Conservation (phyloP, 2,329 filamentous ascomycete genomes). For the Fusarium praegraminearum region DNA sequence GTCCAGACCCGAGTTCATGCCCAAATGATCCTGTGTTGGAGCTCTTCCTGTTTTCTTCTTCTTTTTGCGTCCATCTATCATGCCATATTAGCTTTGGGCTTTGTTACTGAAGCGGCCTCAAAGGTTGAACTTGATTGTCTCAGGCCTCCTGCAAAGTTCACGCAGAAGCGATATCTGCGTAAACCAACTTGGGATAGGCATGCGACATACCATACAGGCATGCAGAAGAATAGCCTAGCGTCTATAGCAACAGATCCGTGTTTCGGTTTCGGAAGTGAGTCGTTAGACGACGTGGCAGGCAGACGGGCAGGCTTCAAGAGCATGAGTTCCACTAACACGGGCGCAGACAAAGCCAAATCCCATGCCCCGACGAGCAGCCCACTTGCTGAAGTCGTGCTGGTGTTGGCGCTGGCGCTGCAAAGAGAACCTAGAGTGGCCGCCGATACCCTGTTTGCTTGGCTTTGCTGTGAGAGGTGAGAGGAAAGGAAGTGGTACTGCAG, state of each 20-base stretch:
- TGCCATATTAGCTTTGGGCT: background rate
- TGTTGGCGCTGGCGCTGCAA: conserved; percentile 19
- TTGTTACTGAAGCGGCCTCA: background rate
- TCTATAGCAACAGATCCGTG: conserved; percentile 15
- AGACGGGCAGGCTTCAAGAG: conserved; percentile 38
- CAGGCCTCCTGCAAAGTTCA: background rate
- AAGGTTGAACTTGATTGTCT: conserved; percentile 12
- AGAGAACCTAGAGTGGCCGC: conserved; percentile 6
- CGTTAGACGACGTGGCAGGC: conserved; percentile 40
- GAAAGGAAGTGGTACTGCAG: background rate
- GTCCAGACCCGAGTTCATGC: background rate
- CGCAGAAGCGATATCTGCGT: background rate
- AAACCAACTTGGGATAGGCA: conserved; percentile 2
- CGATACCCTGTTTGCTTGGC: conserved; percentile 2
- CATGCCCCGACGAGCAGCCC: conserved; percentile 16
- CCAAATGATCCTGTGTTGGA: background rate
- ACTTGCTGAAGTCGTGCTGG: conserved; percentile 20
- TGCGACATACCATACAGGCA: conserved; percentile 1
- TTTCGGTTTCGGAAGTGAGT: conserved; percentile 36
- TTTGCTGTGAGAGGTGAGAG: background rate
- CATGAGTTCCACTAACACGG: conserved; percentile 23
- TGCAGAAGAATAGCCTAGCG: conserved; percentile 15
- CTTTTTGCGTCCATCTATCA: background rate
- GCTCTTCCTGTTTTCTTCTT: background rate
- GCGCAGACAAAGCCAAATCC: conserved; percentile 16